A percentile compares a stretch with the other conserved stretches of the same genome.
These are phyloP conservation scores for Pythium myriotylum DNA, from an alignment of 352 stramenopile species.

Conservation along the genomic window DNA sequence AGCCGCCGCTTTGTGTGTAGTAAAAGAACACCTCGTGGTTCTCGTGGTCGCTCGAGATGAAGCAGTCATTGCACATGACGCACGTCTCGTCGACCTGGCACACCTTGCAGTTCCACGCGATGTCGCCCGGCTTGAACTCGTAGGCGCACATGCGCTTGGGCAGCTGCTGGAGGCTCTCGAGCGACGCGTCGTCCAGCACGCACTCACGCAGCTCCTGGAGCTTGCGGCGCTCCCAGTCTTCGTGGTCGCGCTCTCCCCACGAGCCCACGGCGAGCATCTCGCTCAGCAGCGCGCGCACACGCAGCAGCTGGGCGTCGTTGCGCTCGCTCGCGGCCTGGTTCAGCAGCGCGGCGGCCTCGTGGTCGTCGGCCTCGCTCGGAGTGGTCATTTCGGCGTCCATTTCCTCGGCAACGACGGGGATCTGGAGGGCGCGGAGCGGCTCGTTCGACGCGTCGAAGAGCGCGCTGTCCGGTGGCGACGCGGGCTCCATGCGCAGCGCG, in stretches of 20 bases:
- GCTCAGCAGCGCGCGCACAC: slow-evolving; percentile 48
- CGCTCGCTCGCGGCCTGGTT: neutral
- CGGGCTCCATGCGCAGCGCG: slow-evolving; percentile 17
- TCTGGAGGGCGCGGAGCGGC: slow-evolving; percentile 5
- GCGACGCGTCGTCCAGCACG: slow-evolving; percentile 55
- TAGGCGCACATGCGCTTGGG: slow-evolving; percentile 91
- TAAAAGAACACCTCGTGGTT: slow-evolving; percentile 95
- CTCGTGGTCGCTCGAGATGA: slow-evolving; percentile 93
- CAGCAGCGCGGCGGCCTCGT: neutral
- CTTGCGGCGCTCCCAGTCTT: slow-evolving; percentile 47
- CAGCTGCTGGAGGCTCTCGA: slow-evolving; percentile 50
- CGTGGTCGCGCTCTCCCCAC: slow-evolving; percentile 64
- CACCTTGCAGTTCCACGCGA: slow-evolving; percentile 96
- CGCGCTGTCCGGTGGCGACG: slow-evolving; percentile 11
- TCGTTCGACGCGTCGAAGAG: slow-evolving; percentile 16
- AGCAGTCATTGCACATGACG: slow-evolving; percentile 98
- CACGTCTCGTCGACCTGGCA: slow-evolving; percentile 93
- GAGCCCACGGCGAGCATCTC: slow-evolving; percentile 51
- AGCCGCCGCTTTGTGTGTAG: slow-evolving; percentile 94
- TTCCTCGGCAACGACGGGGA: slow-evolving; percentile 16
- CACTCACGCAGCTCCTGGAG: slow-evolving; percentile 56
- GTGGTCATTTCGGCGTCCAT: slow-evolving; percentile 31
- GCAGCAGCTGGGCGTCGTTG: slow-evolving; percentile 8
- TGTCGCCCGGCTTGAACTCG: slow-evolving; percentile 96
- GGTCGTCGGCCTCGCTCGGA: slow-evolving; percentile 6